Percentiles rank a stretch among this genome's conserved stretches.
Conservation (phyloP, 2,329 filamentous ascomycete genomes). For the Didymella arachidicola region DNA sequence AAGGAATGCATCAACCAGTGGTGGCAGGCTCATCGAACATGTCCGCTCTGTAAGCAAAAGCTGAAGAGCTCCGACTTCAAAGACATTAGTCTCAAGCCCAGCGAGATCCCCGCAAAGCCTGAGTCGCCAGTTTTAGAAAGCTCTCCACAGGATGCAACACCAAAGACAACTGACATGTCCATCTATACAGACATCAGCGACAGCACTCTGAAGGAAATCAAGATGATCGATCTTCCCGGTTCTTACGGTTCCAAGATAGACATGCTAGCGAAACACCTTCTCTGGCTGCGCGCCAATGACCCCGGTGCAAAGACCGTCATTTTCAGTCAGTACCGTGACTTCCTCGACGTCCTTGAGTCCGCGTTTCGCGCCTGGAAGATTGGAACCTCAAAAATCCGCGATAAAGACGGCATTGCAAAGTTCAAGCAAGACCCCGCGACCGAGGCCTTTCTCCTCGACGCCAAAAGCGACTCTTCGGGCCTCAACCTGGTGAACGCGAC, state of each 20-base stretch:
- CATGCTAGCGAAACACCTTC: constrained; percentile 71
- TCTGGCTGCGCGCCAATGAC: constrained; percentile 85
- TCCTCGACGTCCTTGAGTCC: constrained; percentile 74
- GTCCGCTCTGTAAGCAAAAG: constrained; percentile 81
- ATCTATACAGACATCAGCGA: constrained; percentile 83
- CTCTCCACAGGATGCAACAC: constrained; percentile 38
- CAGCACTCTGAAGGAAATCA: constrained; percentile 78
- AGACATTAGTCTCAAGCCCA: constrained; percentile 82
- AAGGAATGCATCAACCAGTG: constrained; percentile 84
- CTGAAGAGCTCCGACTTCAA: constrained; percentile 75
- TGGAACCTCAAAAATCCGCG: constrained; percentile 74
- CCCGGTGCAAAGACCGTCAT: constrained; percentile 89
- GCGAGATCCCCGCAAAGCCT: constrained; percentile 72
- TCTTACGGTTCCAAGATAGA: constrained; percentile 93
- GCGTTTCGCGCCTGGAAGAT: constrained; percentile 79
- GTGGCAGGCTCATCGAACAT: constrained; percentile 77
- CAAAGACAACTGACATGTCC: constrained; percentile 39
- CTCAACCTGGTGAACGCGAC: constrained; percentile 92
- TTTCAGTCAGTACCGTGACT: constrained; percentile 91
- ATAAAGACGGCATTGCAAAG: constrained; percentile 70
- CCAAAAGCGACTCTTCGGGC: constrained; percentile 85
- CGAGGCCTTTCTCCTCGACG: constrained; percentile 89
- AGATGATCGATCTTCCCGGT: constrained; percentile 74
- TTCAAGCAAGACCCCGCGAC: constrained; percentile 78
- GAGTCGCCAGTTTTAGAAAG: constrained; percentile 52